Base-by-base conservation (phyloP, 2,329 filamentous ascomycete species). In the Diaporthe nobilis region DNA sequence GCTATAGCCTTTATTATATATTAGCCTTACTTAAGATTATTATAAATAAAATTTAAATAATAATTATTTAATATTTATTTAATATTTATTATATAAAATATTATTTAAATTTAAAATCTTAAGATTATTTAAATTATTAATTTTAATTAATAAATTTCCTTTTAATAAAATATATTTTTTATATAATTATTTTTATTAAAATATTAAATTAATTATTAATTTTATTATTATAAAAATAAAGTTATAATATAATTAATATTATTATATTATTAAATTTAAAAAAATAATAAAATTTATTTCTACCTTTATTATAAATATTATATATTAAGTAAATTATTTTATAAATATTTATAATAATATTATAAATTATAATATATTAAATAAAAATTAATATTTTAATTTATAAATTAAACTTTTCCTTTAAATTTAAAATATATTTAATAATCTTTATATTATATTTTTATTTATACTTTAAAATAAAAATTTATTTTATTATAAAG, bases 1-100 rank as follows among this genome's bases (percentile, higher is more conserved):
- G n/a, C n/a, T n/a, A n/a, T n/a, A n/a, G n/a, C n/a, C n/a, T n/a
- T n/a, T n/a, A n/a, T n/a, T n/a, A n/a, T n/a, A n/a, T n/a, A n/a
- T n/a, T n/a, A n/a, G n/a, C n/a, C n/a, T n/a, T n/a, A n/a, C n/a
- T n/a, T n/a, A n/a, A n/a, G n/a, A n/a, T n/a, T n/a, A n/a, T n/a
- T n/a, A n/a, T n/a, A n/a, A n/a, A n/a, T 53, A 25, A 53, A 53
- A 53, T 53, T 25, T 53, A n/a, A 53, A 53, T 53, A 53, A 53
- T n/a, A 53, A 10, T 7, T 53, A 53, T 53, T 25, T 53, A n/a
- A 12, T 25, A 53, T 25, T 53, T 25, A 25, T 53, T n/a, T 53
- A 53, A n/a, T 53, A 25, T 9, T 53, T 53, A 8, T 25, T n/a
- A 53, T n/a, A n/a, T 53, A 25, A 53, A 3, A 53, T n/a, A n/a